Evolutionary conservation across 2,329 filamentous ascomycete species (phyloP).

Genomic region (Mollisia scopiformis): DNA sequence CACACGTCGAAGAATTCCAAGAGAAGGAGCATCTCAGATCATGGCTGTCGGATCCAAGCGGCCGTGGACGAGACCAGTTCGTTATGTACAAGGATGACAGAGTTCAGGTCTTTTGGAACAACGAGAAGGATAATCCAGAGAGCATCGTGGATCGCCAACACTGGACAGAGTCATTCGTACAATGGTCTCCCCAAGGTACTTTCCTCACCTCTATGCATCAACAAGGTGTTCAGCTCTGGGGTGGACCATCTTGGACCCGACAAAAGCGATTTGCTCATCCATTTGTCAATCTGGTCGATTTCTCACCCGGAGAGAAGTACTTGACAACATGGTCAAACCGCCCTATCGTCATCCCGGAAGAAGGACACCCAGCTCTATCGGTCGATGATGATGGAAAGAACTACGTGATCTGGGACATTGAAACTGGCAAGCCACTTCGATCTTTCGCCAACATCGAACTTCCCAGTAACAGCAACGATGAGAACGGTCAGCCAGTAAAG

Average conservation of each 20-base stretch:
- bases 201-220: constrained; percentile 93
- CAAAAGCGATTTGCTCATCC: constrained; percentile 94
- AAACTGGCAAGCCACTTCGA: constrained; percentile 84
- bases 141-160: constrained; percentile 87
- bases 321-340: constrained; percentile 96
- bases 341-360: constrained; percentile 89
- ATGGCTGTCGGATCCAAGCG: constrained; percentile 81
- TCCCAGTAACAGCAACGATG: constrained; percentile 61
- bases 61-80: constrained; percentile 90
- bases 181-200: constrained; percentile 96
- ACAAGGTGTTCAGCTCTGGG: constrained; percentile 97
- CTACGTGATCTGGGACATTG: constrained; percentile 98
- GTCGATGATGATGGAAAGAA: constrained; percentile 98
- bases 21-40: constrained; percentile 95
- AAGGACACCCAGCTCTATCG: constrained; percentile 79
- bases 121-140: constrained; percentile 89
- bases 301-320: constrained; percentile 92
- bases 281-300: constrained; percentile 93
- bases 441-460: constrained; percentile 92
- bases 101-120: constrained; percentile 98
- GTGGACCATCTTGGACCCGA: constrained; percentile 84
- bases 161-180: constrained; percentile 98
- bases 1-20: constrained; percentile 80
- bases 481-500: constrained; percentile 70
- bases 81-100: constrained; percentile 91